Conservation (phyloP, 345 rosid genomes). For the Moringa oleifera region DNA sequence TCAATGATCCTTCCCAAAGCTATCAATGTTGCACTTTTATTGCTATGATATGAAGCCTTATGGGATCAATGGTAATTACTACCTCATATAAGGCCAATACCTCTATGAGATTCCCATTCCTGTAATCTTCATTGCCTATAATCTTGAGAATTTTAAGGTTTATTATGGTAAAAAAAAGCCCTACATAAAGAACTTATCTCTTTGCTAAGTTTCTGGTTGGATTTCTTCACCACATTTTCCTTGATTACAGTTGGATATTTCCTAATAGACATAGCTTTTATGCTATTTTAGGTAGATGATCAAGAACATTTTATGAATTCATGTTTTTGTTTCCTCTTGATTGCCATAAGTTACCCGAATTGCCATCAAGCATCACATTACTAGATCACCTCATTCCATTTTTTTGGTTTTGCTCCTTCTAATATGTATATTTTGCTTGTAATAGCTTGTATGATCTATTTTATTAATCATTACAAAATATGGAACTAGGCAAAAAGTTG, state of each 20-base stretch:
- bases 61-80: conserved; percentile 82
- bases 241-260: conserved; percentile 34
- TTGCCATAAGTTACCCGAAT: conserved; percentile 75
- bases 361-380: conserved; percentile 66
- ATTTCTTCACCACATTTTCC: conserved; percentile 51
- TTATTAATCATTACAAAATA: too few species aligned
- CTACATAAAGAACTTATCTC: conserved; percentile 60
- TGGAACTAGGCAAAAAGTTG: too few species aligned
- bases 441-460: too few species aligned
- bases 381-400: too few species aligned
- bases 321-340: conserved; percentile 26
- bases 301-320: conserved; percentile 17
- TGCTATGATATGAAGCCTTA: conserved; percentile 87
- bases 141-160: conserved; percentile 90
- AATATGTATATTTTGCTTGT: too few species aligned
- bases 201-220: conserved; percentile 13
- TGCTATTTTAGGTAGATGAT: conserved; percentile 17
- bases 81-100: conserved; percentile 91
- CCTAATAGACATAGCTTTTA: conserved; percentile 20
- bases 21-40: conserved; percentile 82
- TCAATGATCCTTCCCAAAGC: conserved; percentile 82
- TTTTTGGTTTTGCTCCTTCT: too few species aligned
- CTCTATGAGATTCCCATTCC: conserved; percentile 84
- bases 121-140: conserved; percentile 96
- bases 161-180: conserved; percentile 82